Conservation (phyloP, 176 grass and related monocot genomes). For the Saccharum officinarum region DNA sequence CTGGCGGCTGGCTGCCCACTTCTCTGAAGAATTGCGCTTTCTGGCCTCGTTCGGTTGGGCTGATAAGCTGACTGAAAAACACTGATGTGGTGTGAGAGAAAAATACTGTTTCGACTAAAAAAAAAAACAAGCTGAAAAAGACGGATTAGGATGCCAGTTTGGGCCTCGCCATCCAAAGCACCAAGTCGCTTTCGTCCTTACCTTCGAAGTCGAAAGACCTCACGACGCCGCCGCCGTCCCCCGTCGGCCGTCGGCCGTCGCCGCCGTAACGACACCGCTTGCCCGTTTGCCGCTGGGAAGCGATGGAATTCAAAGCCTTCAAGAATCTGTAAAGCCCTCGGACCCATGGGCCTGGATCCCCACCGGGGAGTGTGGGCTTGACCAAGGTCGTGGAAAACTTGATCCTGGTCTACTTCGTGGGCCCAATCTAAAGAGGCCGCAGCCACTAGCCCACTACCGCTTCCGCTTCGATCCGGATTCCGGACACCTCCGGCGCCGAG, state of each 20-base stretch:
- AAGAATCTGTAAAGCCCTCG: no score
- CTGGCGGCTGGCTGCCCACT: neutral
- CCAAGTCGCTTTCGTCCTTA: neutral
- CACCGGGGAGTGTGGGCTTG: neutral
- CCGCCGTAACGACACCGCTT: neutral
- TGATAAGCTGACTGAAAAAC: no score
- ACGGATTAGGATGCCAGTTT: conserved; percentile 1
- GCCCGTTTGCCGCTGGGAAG: neutral
- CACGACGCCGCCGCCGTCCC: neutral
- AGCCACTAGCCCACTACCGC: neutral
- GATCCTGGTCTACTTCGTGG: neutral
- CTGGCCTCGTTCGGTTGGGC: no score
- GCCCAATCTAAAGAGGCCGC: neutral
- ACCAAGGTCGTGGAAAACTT: neutral
- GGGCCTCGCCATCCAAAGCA: neutral
- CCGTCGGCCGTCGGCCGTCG: neutral
- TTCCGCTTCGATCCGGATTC: no score
- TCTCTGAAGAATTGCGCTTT: neutral
- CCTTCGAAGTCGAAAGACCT: neutral
- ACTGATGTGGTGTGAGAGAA: no score
- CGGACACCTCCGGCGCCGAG: no score
- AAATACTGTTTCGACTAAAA: no score
- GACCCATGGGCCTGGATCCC: neutral
- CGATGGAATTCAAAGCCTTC: neutral
- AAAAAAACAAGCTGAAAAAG: no score